Conservation (phyloP, 208 protist species). For the Naegleria fowleri region DNA sequence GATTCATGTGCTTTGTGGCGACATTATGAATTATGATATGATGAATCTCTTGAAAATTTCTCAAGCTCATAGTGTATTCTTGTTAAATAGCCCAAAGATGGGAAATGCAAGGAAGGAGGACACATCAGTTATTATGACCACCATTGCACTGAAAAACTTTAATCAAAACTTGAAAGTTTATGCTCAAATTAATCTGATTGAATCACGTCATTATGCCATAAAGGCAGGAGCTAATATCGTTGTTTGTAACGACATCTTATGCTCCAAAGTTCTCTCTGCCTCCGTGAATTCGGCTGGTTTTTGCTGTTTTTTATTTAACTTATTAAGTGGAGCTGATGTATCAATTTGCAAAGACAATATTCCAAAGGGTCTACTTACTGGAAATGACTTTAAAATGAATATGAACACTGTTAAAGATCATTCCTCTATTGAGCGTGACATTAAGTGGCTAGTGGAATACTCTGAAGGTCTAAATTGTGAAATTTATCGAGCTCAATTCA, state of each 20-base stretch:
- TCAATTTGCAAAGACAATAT: neutral
- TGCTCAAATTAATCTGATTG: neutral
- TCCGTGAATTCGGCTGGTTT: neutral
- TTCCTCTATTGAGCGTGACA: neutral
- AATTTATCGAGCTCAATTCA: neutral
- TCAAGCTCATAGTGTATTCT: neutral
- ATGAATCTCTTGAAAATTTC: neutral
- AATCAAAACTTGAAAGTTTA: neutral
- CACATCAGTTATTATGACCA: neutral
- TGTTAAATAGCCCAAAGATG: neutral
- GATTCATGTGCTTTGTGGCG: neutral
- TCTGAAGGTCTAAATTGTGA: neutral
- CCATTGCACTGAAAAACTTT: neutral
- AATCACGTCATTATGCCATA: neutral
- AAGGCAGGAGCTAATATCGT: neutral
- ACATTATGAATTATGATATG: neutral
- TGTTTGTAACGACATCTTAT: neutral
- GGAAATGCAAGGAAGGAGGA: neutral
- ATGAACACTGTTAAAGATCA: neutral
- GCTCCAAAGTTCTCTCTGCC: neutral
- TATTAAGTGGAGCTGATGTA: neutral
- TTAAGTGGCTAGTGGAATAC: neutral
- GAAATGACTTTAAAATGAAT: neutral
- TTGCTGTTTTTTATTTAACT: neutral
- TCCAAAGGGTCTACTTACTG: neutral